phyloP scores from a whole-genome alignment of 108 stramenopile species.

The Poteriospumella lacustris region DNA sequence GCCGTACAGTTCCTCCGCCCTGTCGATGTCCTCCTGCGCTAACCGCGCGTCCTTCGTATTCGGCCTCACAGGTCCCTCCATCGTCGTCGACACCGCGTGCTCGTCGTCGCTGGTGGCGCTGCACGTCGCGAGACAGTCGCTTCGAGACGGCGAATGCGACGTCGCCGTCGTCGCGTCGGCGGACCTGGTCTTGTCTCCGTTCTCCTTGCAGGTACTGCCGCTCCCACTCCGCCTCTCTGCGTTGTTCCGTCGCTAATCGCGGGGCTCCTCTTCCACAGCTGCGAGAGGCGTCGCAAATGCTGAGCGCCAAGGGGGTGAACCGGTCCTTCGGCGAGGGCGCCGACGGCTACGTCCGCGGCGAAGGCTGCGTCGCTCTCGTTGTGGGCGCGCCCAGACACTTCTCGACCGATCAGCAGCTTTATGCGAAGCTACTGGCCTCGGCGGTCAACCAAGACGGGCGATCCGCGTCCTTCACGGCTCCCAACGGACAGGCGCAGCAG shows the following conservation, averaged over 20 bases:
- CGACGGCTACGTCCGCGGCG: slow-evolving; percentile 36
- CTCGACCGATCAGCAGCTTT: background rate
- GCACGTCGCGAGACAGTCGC: slow-evolving; percentile 31
- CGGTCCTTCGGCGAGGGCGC: background rate
- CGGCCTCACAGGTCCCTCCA: slow-evolving; percentile 46
- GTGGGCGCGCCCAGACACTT: background rate
- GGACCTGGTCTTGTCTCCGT: slow-evolving; percentile 44
- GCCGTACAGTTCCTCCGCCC: slow-evolving; percentile 32
- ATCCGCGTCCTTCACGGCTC: slow-evolving; percentile 50
- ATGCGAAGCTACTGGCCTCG: slow-evolving; percentile 31
- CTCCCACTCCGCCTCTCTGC: too few relatives aligned
- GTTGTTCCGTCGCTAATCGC: too few relatives aligned
- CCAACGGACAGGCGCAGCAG: slow-evolving; percentile 46
- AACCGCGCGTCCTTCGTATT: slow-evolving; percentile 47
- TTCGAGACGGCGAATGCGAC: slow-evolving; percentile 33
- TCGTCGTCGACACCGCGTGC: slow-evolving; percentile 54
- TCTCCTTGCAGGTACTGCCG: slow-evolving; percentile 35
- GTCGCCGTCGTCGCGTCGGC: slow-evolving; percentile 42
- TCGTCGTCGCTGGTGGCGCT: slow-evolving; percentile 53
- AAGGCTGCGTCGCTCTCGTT: slow-evolving; percentile 27
- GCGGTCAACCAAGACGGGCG: slow-evolving; percentile 52
- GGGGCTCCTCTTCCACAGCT: too few relatives aligned
- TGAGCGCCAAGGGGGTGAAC: background rate
- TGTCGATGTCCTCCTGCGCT: slow-evolving; percentile 38
- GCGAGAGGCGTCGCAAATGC: background rate